Evolutionary conservation across 2,329 filamentous ascomycete species (phyloP), one percentile per base, ranked within the genome.

Genomic region (Dendryphion nanum): DNA sequence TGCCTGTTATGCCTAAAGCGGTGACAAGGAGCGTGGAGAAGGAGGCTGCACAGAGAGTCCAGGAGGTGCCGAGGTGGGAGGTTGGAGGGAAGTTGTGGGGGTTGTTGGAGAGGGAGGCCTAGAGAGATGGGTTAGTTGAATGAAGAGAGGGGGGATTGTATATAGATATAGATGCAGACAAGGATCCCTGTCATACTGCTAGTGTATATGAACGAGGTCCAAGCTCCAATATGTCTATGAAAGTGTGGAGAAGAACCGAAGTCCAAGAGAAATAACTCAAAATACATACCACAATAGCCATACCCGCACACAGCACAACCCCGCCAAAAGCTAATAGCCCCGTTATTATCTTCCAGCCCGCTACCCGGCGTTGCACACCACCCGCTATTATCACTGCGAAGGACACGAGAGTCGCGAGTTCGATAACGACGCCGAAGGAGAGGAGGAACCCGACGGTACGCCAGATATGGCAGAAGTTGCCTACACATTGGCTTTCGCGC

Each of bases 381-480:
- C 90, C 89, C 2, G 76, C 70, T 50, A 96, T 71, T 32, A 95
- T 81, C 34, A 94, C 79, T 19, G 83, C 58, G 66, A 91, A 95
- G 14, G 83, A 80, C 18, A 95, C 82, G n/a, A 95, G 68, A 5
- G 82, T 82, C 38, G 85, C 88, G 28, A 93, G 77, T 65, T 95
- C 84, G 26, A 93, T 63, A n/a, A 95, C 82, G 24, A 89, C 79
- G 6, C 86, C 79, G 53, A 96, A 86, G 36, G 83, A 86, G 71
- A 95, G 89, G 48, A 95, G 69, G 68, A 96, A 97, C 17, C 87
- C 89, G 23, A 89, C 82, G 18, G 82, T 88, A 42, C 86, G 79
- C 91, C 91, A 98, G 77, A 94, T 85, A 54, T 82, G 85, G 73
- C 93, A 97, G 69, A 97, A 96, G 57, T 82, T 81, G 35, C 81